Evolutionary conservation across 345 rosid species (phyloP).

Genomic region (Toxicodendron radicans): DNA sequence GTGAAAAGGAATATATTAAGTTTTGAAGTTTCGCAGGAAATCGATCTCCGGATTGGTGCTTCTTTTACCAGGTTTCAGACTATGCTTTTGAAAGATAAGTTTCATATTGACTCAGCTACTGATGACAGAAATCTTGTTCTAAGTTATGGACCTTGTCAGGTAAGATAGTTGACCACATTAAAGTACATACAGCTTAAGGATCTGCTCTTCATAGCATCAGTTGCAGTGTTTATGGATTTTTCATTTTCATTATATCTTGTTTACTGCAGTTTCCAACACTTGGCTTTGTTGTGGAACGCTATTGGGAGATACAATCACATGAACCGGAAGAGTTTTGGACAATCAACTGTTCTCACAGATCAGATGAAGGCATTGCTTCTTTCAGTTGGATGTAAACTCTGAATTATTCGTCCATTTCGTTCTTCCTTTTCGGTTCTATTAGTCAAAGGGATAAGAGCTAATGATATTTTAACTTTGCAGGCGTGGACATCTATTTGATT

Average conservation of each 20-base stretch:
- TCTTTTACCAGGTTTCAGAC: slow-evolving; percentile 98
- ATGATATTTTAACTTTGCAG: slow-evolving; percentile 43
- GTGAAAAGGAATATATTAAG: neutral
- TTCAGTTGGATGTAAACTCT: slow-evolving; percentile 81
- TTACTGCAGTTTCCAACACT: slow-evolving; percentile 84
- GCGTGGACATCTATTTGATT: slow-evolving; percentile 95
- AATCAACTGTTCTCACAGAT: slow-evolving; percentile 79
- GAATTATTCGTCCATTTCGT: slow-evolving; percentile 6
- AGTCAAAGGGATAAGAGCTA: slow-evolving; percentile 12
- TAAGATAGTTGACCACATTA: slow-evolving; percentile 26
- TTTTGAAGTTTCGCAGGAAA: slow-evolving; percentile 55
- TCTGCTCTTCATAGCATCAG: slow-evolving; percentile 17
- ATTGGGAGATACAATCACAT: slow-evolving; percentile 96
- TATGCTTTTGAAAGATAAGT: slow-evolving; percentile 80
- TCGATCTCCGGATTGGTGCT: slow-evolving; percentile 96
- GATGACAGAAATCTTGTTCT: slow-evolving; percentile 85
- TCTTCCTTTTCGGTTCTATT: slow-evolving; percentile 17
- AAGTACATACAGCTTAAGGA: neutral
- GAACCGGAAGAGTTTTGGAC: slow-evolving; percentile 97
- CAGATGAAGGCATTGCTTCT: slow-evolving; percentile 72
- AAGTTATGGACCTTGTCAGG: slow-evolving; percentile 99
- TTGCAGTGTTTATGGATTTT: slow-evolving; percentile 17
- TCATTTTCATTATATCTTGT: slow-evolving; percentile 20
- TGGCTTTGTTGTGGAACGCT: slow-evolving; percentile 93
- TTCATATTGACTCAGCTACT: slow-evolving; percentile 62